Evolutionary conservation across 2,329 filamentous ascomycete species (phyloP), one percentile per base, ranked within the genome.

Genomic region (Paraphaeosphaeria minitans): DNA sequence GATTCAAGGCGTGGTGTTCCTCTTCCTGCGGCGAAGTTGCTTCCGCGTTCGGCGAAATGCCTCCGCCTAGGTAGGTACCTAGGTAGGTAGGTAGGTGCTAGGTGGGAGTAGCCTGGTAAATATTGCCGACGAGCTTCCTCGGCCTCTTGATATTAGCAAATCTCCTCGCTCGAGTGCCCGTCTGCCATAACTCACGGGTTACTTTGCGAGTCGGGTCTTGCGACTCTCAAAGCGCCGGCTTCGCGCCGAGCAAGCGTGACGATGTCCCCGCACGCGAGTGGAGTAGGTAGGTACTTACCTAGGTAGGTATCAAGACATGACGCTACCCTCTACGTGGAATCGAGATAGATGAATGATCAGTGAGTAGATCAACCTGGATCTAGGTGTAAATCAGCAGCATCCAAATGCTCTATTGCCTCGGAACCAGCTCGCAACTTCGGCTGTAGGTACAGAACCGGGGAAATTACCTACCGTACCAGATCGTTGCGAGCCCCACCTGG

Each of bases 191-290:
- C 3, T 12, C 19, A 68, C 61, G 64, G 71, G 64, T 69, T 67
- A 63, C 31, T 24, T 2, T 33, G 19, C 16, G 64, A 72, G 64
- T 70, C 67, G 63, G 22, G n/a, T 1, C 27, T 21, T 19, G 39
- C 63, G 69, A 71, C 42, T 70, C 54, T 58, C 21, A 22, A 46
- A 46, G 6, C 14, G 22, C 22, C 43, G 43, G 43, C 22, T 4
- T 16, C 22, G 43, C n/a, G 43, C 43, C 43, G 43, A 46, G 43
- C 22, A 45, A 50, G 54, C 8, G 7, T 19, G 19, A 12, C 19
- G 3, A 13, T 21, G 33, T 42, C 63, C 59, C 61, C 62, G 60
- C 63, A 59, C 56, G 39, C 13, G 33, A 43, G 47, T 35, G 47
- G 47, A 35, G 47, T n/a, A n/a, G n/a, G n/a, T n/a, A n/a, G n/a